Percentiles rank a stretch among this genome's conserved stretches.
These are phyloP conservation scores for Hansenula lynferdii DNA, from an alignment of 1,139 yeast species.

Conservation along the genomic window DNA sequence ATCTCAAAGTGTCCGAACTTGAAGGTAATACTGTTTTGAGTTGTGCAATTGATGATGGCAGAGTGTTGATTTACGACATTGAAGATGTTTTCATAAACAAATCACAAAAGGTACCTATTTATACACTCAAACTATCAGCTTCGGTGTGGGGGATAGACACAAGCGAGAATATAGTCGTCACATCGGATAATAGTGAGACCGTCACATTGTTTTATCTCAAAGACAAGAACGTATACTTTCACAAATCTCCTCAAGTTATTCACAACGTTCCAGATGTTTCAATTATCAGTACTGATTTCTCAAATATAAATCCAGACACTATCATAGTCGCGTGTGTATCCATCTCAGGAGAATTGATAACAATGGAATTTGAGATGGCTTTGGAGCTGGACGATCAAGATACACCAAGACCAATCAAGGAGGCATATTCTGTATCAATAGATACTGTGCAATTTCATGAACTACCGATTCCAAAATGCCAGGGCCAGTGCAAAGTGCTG, in stretches of 20 bases:
- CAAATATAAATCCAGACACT: no score
- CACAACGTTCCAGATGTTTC: constrained; percentile 61
- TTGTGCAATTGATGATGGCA: constrained; percentile 55
- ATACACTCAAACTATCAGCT: constrained; percentile 32
- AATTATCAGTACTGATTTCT: constrained; percentile 30
- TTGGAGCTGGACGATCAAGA: constrained; percentile 24
- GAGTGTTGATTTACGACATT: constrained; percentile 40
- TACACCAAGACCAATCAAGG: no score
- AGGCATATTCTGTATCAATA: background rate
- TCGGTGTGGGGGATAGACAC: constrained; percentile 68
- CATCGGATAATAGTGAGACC: constrained; percentile 55
- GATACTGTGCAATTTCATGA: background rate
- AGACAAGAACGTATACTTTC: constrained; percentile 6
- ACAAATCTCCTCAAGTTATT: constrained; percentile 35
- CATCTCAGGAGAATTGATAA: constrained; percentile 44
- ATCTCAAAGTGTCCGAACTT: constrained; percentile 29
- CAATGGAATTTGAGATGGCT: constrained; percentile 36
- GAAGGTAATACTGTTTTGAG: constrained; percentile 35
- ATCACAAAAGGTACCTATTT: constrained; percentile 29
- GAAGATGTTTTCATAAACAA: constrained; percentile 15
- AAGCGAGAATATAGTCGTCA: constrained; percentile 38
- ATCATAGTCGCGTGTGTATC: constrained; percentile 42
- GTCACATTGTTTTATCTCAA: constrained; percentile 38
- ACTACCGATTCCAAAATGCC: background rate
- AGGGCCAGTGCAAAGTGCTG: constrained; percentile 13